Base-by-base conservation (phyloP, 2,329 filamentous ascomycete species). In the Fusarium sulawesiense region DNA sequence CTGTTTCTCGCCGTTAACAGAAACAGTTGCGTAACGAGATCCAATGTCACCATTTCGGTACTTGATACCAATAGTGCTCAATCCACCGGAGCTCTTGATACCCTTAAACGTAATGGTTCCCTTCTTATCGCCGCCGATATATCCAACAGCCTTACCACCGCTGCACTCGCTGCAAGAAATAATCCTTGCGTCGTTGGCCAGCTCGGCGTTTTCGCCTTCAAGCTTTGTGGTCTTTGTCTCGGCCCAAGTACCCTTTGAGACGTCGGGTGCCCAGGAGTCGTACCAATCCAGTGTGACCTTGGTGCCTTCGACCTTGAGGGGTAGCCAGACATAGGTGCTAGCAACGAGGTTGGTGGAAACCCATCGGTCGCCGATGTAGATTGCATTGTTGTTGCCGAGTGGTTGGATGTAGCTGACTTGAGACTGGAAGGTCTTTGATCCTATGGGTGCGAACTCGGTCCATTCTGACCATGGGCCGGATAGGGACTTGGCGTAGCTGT, bases 351-450 rank as follows among this genome's bases (percentile, higher is more conserved):
- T 88, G n/a, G 77, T 76, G 7, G 82, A 84, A 0, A 87, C 78
- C 90, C 90, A 92, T 23, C 90, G 86, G 77, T 92, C 90, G 21
- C 90, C 90, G 78, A 91, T 86, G 78, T 91, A 92, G 66, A 90
- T 84, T 50, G 83, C 82, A 16, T 78, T 78, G 40, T 72, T 69
- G 40, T 75, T 72, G 47, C 80, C 77, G 5, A 82, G 66, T 0
- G 82, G 80, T 1, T 91, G 82, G 23, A 92, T 82, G 70, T 84
- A 91, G 37, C 83, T 87, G 1, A 88, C 89, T 73, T 92, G 89
- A 2, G 85, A 88, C 16, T 79, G 78, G 71, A 88, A 91, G 0
- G 90, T 91, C 34, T 80, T 83, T 12, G 84, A 83, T 1, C 88
- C 88, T 1, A 78, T 72, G 21, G 86, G 83, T 0, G 86, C 88